Evolutionary conservation across 768 basidiomycete species (phyloP).

Genomic region (Termitomyces sp.): DNA sequence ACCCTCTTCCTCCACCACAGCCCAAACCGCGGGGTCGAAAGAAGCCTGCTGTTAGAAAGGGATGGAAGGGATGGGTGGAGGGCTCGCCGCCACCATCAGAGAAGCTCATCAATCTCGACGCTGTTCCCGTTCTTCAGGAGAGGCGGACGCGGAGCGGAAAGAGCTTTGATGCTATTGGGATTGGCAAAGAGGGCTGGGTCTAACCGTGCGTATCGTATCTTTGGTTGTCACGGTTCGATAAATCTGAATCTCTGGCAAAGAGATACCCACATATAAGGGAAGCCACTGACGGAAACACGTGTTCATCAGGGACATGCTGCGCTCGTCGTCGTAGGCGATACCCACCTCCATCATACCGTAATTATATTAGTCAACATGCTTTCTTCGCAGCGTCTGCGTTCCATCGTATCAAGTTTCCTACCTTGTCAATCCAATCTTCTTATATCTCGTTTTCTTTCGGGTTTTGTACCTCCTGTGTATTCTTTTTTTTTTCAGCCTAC

Average conservation of each 20-base stretch:
- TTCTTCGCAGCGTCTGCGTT: conserved; percentile 9
- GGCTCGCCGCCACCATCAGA: conserved; percentile 78
- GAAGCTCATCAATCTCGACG: conserved; percentile 80
- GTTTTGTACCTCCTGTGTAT: conserved; percentile 11
- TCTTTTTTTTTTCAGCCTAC: conserved; percentile 1
- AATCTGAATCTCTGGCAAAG: conserved; percentile 33
- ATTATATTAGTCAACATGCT: conserved; percentile 11
- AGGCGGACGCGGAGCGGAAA: conserved; percentile 81
- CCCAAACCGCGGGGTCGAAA: conserved; percentile 44
- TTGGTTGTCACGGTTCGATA: conserved; percentile 47
- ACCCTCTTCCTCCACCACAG: conserved; percentile 29
- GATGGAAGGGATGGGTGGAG: conserved; percentile 92
- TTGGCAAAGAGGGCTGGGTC: conserved; percentile 78
- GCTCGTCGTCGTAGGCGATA: conserved; percentile 15
- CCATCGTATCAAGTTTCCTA: conserved; percentile 1
- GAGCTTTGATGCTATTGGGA: conserved; percentile 77
- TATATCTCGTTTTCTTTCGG: not conserved
- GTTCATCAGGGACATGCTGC: conserved; percentile 8
- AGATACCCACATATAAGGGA: conserved; percentile 17
- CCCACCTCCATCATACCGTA: conserved; percentile 8
- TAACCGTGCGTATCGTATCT: conserved; percentile 45
- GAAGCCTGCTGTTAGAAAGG: conserved; percentile 69
- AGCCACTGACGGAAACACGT: conserved; percentile 21
- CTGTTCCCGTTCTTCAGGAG: conserved; percentile 66
- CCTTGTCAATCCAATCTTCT: not conserved